Evolutionary conservation across 768 basidiomycete species (phyloP), one percentile per base, ranked within the genome.

Genomic region (Gloeostereum incarnatum): DNA sequence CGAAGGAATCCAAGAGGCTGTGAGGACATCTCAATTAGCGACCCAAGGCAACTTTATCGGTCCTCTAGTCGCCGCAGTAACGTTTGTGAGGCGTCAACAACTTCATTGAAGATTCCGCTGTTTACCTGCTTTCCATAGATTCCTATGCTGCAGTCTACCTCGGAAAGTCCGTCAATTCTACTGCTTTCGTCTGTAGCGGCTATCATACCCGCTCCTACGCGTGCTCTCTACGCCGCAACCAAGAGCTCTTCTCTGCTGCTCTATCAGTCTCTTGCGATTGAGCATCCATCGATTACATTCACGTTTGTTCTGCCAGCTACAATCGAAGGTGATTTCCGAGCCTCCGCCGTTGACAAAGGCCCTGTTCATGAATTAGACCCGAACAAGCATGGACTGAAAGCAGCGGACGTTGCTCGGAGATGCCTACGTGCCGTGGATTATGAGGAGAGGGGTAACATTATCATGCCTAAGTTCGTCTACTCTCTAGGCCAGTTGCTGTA

Each of bases 131-230:
- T 5, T 23, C n/a, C n/a, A n/a, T n/a, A 94, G 89, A 78, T 93
- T 4, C 91, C 91, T 0, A 54, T 90, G 0, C 71, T 94, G 23
- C 62, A 71, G 8, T 52, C 65, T 18, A 71, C 78, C 0, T 91
- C 88, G 0, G 40, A 53, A 0, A 66, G 73, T 0, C 90, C 91
- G 0, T 75, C 86, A 0, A 66, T 94, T 25, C 72, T 89, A 19
- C 75, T 93, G 30, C 53, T 96, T 24, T 88, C 88, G 6, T 84
- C 81, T 20, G 62, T 82, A 2, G 92, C 81, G 2, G 76, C 87
- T 2, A 64, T 81, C 5, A 78, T 92, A 24, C 86, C 92, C 2
- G 77, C 91, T 0, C 92, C 92, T 1, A 90, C 86, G 1, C 80
- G 92, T 5, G 63, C 86, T 1, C 60, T 97, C 24, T 97, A 97